Conservation (phyloP, 2,329 filamentous ascomycete species). For the Lachnum nothofagi region DNA sequence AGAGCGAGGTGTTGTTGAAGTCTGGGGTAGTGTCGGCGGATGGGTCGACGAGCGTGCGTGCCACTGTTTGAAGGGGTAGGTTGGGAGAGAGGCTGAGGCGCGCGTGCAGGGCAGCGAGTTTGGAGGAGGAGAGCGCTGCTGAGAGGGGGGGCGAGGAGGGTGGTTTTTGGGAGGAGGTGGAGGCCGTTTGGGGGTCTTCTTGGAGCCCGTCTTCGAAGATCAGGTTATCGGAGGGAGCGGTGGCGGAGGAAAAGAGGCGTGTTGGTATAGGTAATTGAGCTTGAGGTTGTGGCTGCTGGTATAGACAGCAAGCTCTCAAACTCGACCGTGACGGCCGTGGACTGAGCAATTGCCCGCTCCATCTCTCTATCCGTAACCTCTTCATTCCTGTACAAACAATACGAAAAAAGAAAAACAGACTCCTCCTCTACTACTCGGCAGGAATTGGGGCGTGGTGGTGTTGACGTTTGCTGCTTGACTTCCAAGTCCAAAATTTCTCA, state of each 20-base stretch:
- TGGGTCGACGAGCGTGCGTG: slow-evolving; percentile 75
- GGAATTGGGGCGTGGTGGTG: slow-evolving; percentile 14
- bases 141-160: slow-evolving; percentile 62
- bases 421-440: slow-evolving; percentile 18
- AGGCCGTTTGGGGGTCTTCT: slow-evolving; percentile 34
- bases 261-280: slow-evolving; percentile 22
- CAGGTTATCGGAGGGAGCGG: slow-evolving; percentile 15
- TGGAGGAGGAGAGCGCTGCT: slow-evolving; percentile 68
- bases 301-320: slow-evolving; percentile 40
- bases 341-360: slow-evolving; percentile 55
- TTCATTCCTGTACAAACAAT: too few species aligned
- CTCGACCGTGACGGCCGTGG: slow-evolving; percentile 13
- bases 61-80: slow-evolving; percentile 80
- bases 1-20: slow-evolving; percentile 86
- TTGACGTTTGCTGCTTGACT: slow-evolving; percentile 9
- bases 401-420: slow-evolving; percentile 13
- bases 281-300: slow-evolving; percentile 31
- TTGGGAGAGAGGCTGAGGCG: slow-evolving; percentile 76
- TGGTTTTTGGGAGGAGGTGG: slow-evolving; percentile 30
- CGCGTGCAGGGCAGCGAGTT: slow-evolving; percentile 87
- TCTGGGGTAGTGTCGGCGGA: slow-evolving; percentile 73
- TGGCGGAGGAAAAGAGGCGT: slow-evolving; percentile 8
- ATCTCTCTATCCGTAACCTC: slow-evolving; percentile 56
- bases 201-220: slow-evolving; percentile 25
- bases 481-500: slow-evolving; percentile 23